A percentile compares a stretch with the other conserved stretches of the same genome.
phyloP scores from a whole-genome alignment of 1,284 basidiomycete species.

The Cryptococcus sp. region DNA sequence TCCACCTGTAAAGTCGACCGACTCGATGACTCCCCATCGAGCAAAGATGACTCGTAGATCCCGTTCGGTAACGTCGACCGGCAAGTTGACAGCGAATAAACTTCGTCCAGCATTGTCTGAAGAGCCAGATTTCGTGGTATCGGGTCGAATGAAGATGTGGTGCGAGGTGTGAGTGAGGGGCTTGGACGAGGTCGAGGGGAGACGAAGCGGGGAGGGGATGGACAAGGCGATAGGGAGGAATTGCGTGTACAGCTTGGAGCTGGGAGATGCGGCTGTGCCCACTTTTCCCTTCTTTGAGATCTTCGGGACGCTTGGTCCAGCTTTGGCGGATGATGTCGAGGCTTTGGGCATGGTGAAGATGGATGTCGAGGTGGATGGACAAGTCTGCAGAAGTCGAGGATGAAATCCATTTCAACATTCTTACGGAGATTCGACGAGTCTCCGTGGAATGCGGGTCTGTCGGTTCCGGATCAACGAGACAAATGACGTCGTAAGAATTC shows the following conservation, averaged over 20 bases:
- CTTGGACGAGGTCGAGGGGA: constrained; percentile 22
- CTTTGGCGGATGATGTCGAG: not conserved
- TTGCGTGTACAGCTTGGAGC: constrained; percentile 26
- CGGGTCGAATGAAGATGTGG: constrained; percentile 39
- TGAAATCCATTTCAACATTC: not conserved
- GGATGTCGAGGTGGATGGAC: not conserved
- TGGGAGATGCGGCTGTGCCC: not conserved
- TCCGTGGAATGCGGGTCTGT: no score
- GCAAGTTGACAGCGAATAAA: constrained; percentile 77
- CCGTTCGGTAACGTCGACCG: constrained; percentile 73
- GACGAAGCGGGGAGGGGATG: constrained; percentile 21
- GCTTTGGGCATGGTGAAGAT: constrained; percentile 1
- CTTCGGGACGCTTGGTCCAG: not conserved
- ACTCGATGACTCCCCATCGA: constrained; percentile 67
- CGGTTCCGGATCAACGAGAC: no score
- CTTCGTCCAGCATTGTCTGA: constrained; percentile 54
- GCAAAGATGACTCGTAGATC: constrained; percentile 70
- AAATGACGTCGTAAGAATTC: no score
- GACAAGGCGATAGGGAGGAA: constrained; percentile 33
- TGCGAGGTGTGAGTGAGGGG: constrained; percentile 20
- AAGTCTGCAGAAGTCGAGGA: not conserved
- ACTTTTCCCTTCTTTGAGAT: not conserved
- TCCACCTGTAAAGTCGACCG: constrained; percentile 53
- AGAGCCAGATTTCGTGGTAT: constrained; percentile 46
- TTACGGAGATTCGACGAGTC: not conserved